Percentiles rank a stretch among this genome's conserved stretches.
phyloP scores from a whole-genome alignment of 495 filamentous ascomycete genomes.

The Neurospora intermedia region DNA sequence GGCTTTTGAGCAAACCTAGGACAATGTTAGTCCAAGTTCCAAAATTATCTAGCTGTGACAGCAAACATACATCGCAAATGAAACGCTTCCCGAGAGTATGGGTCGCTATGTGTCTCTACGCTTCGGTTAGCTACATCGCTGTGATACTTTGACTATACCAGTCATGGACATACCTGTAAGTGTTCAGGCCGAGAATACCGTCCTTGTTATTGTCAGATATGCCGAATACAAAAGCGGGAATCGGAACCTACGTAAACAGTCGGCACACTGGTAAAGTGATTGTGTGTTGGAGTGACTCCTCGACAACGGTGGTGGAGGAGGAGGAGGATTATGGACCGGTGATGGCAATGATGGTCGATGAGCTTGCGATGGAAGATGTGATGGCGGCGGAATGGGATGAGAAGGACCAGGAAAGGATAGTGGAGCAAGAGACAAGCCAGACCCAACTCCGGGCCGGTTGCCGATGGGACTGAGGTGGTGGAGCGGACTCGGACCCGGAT shows the following conservation, averaged over 20 bases:
- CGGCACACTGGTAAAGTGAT: constrained; percentile 43
- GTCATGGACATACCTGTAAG: constrained; percentile 22
- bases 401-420: neutral
- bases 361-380: neutral
- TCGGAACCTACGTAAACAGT: constrained; percentile 30
- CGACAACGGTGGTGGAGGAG: neutral
- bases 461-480: neutral
- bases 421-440: constrained; percentile 1
- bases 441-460: neutral
- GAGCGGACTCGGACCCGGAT: constrained; percentile 5
- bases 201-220: constrained; percentile 4
- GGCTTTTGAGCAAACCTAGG: constrained; percentile 41
- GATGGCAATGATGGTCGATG: neutral
- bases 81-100: constrained; percentile 49
- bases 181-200: constrained; percentile 47
- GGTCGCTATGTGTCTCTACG: constrained; percentile 43
- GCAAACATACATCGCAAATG: constrained; percentile 20
- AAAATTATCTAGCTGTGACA: neutral
- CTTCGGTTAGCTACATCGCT: neutral
- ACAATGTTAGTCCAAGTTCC: neutral
- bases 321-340: neutral
- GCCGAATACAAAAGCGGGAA: neutral
- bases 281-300: constrained; percentile 16
- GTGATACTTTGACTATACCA: neutral
- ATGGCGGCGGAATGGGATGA: neutral